A percentile compares a stretch with the other conserved stretches of the same genome.
Conservation (phyloP, 371 early-diverging fungal genomes). For the Mortierella sp. region DNA sequence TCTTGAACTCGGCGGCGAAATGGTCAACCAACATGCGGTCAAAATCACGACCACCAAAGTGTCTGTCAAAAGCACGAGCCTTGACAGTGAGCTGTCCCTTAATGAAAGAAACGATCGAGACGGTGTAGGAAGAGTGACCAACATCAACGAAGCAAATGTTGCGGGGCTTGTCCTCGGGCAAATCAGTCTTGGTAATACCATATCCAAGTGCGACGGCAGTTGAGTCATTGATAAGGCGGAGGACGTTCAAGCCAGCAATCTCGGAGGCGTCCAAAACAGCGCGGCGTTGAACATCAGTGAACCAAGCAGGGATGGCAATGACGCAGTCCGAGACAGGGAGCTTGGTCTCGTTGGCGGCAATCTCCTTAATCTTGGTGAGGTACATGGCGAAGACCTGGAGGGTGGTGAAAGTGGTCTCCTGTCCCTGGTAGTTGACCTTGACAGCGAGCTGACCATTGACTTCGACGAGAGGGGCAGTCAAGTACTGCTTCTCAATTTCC, state of each 20-base stretch:
- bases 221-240: slow-evolving; percentile 94
- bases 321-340: slow-evolving; percentile 93
- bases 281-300: slow-evolving; percentile 93
- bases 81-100: slow-evolving; percentile 96
- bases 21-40: slow-evolving; percentile 91
- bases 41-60: slow-evolving; percentile 97
- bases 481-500: slow-evolving; percentile 84
- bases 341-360: slow-evolving; percentile 85
- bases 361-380: slow-evolving; percentile 92
- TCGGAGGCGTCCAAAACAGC: slow-evolving; percentile 90
- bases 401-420: slow-evolving; percentile 83
- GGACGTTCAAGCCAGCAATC: slow-evolving; percentile 92
- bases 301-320: slow-evolving; percentile 96
- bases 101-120: slow-evolving; percentile 90
- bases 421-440: slow-evolving; percentile 85
- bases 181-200: slow-evolving; percentile 97
- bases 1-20: slow-evolving; percentile 88
- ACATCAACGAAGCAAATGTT: slow-evolving; percentile 96
- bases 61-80: slow-evolving; percentile 90
- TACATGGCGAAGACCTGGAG: slow-evolving; percentile 96
- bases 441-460: slow-evolving; percentile 90
- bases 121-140: slow-evolving; percentile 93
- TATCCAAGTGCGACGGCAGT: slow-evolving; percentile 96
- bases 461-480: slow-evolving; percentile 85
- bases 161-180: slow-evolving; percentile 95